Evolutionary conservation across 225 moss, liverwort and hornwort species (phyloP).

Genomic region (Thuidium tamariscinum): DNA sequence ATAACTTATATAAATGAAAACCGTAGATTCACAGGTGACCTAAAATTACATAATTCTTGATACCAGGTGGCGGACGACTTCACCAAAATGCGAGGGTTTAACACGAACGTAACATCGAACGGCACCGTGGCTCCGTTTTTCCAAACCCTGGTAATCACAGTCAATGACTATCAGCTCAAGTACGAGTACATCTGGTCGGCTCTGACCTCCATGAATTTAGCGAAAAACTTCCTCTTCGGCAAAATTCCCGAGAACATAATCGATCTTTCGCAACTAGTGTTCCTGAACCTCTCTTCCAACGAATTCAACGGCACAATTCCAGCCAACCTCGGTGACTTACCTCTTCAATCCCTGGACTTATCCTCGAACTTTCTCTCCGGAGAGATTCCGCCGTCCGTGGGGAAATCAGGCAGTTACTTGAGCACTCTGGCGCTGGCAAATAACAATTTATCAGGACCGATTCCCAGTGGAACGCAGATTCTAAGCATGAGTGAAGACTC

Average conservation of each 20-base stretch:
- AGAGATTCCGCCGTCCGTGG: not conserved
- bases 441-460: conserved; percentile 4
- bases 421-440: not conserved
- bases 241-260: not conserved
- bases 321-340: not conserved
- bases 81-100: conserved; percentile 1
- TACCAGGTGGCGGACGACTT: not conserved
- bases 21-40: not conserved
- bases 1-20: not conserved
- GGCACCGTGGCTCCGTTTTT: not conserved
- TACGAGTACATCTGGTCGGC: not conserved
- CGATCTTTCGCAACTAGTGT: not conserved
- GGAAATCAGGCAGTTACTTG: not conserved
- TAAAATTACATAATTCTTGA: not conserved
- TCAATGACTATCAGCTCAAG: not conserved
- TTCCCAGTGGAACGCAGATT: not conserved
- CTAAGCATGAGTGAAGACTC: not conserved
- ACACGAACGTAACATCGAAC: not conserved
- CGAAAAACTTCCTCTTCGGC: conserved; percentile 1
- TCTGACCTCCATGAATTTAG: conserved; percentile 13
- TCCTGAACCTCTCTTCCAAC: conserved; percentile 19
- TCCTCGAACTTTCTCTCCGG: not conserved
- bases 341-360: conserved; percentile 10
- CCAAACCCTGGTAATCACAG: conserved; percentile 2
- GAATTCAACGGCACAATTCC: conserved; percentile 32